phyloP scores from a whole-genome alignment of 495 filamentous ascomycete species.

The Penicillium manginii region DNA sequence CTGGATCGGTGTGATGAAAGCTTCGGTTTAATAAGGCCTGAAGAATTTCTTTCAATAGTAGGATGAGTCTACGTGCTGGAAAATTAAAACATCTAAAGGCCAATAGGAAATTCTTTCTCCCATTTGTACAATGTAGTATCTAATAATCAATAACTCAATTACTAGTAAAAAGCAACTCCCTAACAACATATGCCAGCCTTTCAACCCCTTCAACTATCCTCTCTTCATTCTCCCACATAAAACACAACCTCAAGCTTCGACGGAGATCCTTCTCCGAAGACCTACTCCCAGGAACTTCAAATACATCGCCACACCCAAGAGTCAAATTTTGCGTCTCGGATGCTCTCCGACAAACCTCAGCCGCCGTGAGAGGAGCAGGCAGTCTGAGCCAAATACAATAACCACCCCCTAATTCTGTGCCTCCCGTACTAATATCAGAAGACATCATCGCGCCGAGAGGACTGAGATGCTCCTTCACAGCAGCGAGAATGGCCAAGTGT shows the following conservation, averaged over 20 bases:
- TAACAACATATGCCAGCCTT: slow-evolving; percentile 46
- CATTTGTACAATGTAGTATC: too few relatives aligned
- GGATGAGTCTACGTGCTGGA: too few relatives aligned
- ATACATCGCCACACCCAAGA: slow-evolving; percentile 58
- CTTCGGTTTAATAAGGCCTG: too few relatives aligned
- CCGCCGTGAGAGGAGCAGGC: slow-evolving; percentile 43
- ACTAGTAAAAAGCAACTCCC: not conserved
- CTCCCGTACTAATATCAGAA: slow-evolving; percentile 44
- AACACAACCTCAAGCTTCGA: slow-evolving; percentile 58
- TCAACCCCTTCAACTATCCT: slow-evolving; percentile 58
- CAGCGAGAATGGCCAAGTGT: slow-evolving; percentile 46
- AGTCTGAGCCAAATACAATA: slow-evolving; percentile 72
- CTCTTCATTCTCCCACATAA: slow-evolving; percentile 67
- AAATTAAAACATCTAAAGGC: too few relatives aligned
- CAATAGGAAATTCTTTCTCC: too few relatives aligned
- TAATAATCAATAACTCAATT: not conserved
- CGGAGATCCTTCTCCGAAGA: slow-evolving; percentile 28
- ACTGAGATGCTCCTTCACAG: slow-evolving; percentile 53
- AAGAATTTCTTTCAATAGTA: too few relatives aligned
- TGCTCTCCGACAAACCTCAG: slow-evolving; percentile 49
- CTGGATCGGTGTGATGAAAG: too few relatives aligned
- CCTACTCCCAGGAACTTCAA: slow-evolving; percentile 57
- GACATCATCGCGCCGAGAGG: slow-evolving; percentile 53
- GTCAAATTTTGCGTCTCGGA: slow-evolving; percentile 55
- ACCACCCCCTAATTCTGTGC: slow-evolving; percentile 56